Conservation (phyloP, 2,329 filamentous ascomycete genomes). For the Trichophyton verrucosum region DNA sequence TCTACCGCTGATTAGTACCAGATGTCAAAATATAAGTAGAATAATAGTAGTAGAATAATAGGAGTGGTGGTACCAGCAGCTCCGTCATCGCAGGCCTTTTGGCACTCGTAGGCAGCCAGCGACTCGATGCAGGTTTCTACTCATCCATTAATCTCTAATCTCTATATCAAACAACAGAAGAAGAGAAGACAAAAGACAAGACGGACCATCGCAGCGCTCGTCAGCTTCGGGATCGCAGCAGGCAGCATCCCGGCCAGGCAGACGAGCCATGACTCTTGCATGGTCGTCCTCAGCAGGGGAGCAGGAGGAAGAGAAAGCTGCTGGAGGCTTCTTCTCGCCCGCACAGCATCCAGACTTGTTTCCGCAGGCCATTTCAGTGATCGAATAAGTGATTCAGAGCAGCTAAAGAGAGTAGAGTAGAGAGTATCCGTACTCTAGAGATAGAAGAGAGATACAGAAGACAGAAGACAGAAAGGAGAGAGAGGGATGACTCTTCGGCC, state of each 20-base stretch:
- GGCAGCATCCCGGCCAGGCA: not conserved
- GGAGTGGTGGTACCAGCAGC: not conserved
- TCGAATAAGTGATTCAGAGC: not conserved
- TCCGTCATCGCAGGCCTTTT: not conserved
- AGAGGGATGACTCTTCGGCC: too few relatives aligned
- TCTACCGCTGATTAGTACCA: not conserved
- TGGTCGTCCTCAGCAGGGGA: not conserved
- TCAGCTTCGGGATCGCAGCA: not conserved
- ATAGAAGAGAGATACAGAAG: not conserved
- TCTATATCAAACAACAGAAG: too few relatives aligned
- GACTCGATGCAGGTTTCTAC: conserved; percentile 2
- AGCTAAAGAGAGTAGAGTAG: not conserved
- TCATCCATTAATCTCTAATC: too few relatives aligned
- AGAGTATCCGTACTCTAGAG: not conserved
- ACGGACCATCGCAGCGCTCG: not conserved
- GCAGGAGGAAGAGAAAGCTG: not conserved
- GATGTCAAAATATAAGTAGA: not conserved
- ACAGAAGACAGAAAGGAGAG: not conserved
- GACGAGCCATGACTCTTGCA: not conserved
- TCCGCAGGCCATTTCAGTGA: not conserved
- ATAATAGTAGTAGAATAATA: not conserved
- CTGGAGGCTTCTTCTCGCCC: not conserved
- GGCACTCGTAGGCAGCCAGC: not conserved
- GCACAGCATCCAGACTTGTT: not conserved
- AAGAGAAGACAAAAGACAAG: not conserved